phyloP scores from a whole-genome alignment of 176 grass and related monocot genomes.

The Raddia guianensis region DNA sequence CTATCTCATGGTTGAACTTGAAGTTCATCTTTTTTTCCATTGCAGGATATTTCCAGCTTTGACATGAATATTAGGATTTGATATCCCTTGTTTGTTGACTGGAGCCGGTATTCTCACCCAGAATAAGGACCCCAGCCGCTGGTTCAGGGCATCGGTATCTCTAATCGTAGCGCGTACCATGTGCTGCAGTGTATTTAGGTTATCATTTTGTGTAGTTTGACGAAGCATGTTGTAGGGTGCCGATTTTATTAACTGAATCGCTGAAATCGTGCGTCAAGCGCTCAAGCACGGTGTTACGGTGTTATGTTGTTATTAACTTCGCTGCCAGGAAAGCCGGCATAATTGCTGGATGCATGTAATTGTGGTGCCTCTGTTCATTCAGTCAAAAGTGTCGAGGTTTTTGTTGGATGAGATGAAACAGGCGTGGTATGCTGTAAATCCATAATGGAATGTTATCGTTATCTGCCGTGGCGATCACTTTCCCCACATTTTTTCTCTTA shows the following conservation, averaged over 20 bases:
- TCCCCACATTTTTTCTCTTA: too few relatives aligned
- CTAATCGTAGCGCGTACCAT: neutral
- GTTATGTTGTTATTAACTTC: slow-evolving; percentile 7
- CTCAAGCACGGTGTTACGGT: neutral
- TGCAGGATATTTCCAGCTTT: slow-evolving; percentile 22
- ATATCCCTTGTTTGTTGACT: neutral
- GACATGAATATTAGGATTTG: neutral
- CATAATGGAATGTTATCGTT: neutral
- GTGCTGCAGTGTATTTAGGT: slow-evolving; percentile 1
- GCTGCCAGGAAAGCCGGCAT: neutral
- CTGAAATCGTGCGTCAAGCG: neutral
- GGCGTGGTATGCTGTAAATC: neutral
- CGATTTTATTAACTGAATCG: neutral
- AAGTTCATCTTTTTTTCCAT: neutral
- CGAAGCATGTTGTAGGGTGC: neutral
- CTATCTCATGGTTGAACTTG: neutral
- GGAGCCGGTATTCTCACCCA: neutral
- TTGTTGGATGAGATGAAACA: neutral
- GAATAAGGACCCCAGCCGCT: neutral
- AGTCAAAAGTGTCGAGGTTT: neutral
- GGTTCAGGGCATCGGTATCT: slow-evolving; percentile 5
- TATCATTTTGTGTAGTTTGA: slow-evolving; percentile 17
- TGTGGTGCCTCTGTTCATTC: neutral
- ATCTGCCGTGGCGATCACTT: neutral
- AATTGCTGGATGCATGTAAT: neutral